Evolutionary conservation across 2,329 filamentous ascomycete genomes (phyloP).

Genomic region (Diplodia corticola): DNA sequence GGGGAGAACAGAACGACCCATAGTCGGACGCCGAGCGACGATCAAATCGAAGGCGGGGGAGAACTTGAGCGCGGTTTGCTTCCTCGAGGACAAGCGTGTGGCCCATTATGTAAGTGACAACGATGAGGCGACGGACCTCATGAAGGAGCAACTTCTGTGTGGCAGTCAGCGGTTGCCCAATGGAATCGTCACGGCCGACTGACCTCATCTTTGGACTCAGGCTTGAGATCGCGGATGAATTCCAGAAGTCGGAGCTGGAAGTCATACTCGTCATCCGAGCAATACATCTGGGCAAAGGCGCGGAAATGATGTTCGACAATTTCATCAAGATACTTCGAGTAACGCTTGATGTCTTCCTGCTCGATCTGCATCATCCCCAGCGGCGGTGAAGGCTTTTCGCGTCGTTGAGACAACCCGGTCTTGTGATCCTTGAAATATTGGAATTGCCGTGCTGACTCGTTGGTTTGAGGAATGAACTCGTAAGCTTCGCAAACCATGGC

Average conservation of each 20-base stretch:
- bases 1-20: conserved; percentile 41
- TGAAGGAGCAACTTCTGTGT: conserved; percentile 43
- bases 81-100: conserved; percentile 49
- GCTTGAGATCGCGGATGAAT: conserved; percentile 42
- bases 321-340: conserved; percentile 48
- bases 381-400: conserved; percentile 46
- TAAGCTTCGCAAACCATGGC: conserved; percentile 48
- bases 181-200: conserved; percentile 7
- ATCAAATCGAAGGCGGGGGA: conserved; percentile 38
- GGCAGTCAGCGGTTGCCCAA: conserved; percentile 3
- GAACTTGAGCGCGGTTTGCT: conserved; percentile 34
- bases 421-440: conserved; percentile 44
- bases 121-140: conserved; percentile 48
- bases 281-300: conserved; percentile 46
- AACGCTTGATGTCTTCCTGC: conserved; percentile 44
- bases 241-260: conserved; percentile 47
- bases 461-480: conserved; percentile 47
- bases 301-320: conserved; percentile 44
- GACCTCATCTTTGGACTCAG: conserved; percentile 44
- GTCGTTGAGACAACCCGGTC: conserved; percentile 35
- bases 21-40: conserved; percentile 35
- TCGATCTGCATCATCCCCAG: conserved; percentile 49
- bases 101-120: conserved; percentile 52
- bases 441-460: conserved; percentile 43
- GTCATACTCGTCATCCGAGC: conserved; percentile 47